phyloP scores from a whole-genome alignment of 371 early-diverging fungal genomes.

The Mucor velutinosus region DNA sequence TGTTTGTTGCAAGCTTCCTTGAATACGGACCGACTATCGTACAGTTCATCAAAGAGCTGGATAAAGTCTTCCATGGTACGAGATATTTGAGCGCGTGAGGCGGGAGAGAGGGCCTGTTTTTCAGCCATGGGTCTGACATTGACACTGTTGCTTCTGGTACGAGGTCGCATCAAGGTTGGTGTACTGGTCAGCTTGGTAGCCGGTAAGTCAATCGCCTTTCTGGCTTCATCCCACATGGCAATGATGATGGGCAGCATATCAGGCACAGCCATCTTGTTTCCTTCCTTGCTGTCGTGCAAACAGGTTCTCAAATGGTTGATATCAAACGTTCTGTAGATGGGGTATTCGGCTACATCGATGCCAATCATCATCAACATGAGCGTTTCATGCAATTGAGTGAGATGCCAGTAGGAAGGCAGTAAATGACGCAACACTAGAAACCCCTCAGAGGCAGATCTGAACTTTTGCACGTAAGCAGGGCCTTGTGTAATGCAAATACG shows the following conservation, averaged over 20 bases:
- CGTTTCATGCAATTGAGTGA: conserved; percentile 62
- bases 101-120: not conserved
- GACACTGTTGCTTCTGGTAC: conserved; percentile 27
- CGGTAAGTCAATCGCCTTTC: conserved; percentile 18
- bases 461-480: conserved; percentile 53
- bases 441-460: conserved; percentile 61
- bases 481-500: conserved; percentile 61
- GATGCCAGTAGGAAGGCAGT: conserved; percentile 64
- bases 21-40: conserved; percentile 54
- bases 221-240: conserved; percentile 34
- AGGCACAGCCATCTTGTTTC: conserved; percentile 28
- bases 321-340: conserved; percentile 50
- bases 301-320: conserved; percentile 49
- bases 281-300: conserved; percentile 21
- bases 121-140: conserved; percentile 4
- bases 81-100: conserved; percentile 5
- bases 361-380: conserved; percentile 63
- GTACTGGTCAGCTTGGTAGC: not conserved
- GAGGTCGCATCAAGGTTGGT: conserved; percentile 3
- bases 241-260: conserved; percentile 38
- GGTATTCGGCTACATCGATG: conserved; percentile 57
- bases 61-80: conserved; percentile 48
- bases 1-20: conserved; percentile 55
- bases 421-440: conserved; percentile 59
- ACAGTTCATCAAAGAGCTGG: conserved; percentile 60